Conservation (phyloP, 202 grass and related monocot genomes). For the Schoenoplectus tabernaemontani region DNA sequence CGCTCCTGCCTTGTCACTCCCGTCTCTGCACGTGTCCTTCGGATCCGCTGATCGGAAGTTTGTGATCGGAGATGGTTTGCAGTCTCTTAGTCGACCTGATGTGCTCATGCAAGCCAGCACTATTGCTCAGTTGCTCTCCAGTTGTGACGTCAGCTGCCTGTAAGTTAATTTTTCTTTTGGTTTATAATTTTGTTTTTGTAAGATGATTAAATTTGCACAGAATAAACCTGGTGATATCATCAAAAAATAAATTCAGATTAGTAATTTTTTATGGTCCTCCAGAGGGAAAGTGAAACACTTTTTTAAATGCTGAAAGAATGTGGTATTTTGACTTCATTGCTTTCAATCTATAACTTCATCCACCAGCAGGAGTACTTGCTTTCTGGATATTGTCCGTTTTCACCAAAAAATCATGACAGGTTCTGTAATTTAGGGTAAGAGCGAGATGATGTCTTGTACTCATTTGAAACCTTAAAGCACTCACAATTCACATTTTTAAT, state of each 20-base stretch:
- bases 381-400: not conserved
- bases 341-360: not conserved
- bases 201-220: not conserved
- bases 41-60: constrained; percentile 40
- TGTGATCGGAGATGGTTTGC: constrained; percentile 41
- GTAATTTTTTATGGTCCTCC: not conserved
- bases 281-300: not conserved
- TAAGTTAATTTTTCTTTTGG: constrained; percentile 20
- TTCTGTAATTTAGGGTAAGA: not conserved
- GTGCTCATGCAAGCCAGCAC: constrained; percentile 63
- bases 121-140: constrained; percentile 68
- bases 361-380: not conserved
- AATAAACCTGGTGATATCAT: not conserved
- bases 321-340: not conserved
- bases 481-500: not conserved
- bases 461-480: not conserved
- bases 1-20: constrained; percentile 58
- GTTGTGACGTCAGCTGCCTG: constrained; percentile 73
- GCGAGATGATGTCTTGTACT: not conserved
- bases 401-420: not conserved
- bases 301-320: not conserved
- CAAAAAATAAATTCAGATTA: not conserved
- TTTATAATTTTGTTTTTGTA: not conserved
- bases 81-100: constrained; percentile 45
- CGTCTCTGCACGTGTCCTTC: constrained; percentile 51